Conservation (phyloP, 2,329 filamentous ascomycete genomes). For the Pseudogymnoascus pannorum region DNA sequence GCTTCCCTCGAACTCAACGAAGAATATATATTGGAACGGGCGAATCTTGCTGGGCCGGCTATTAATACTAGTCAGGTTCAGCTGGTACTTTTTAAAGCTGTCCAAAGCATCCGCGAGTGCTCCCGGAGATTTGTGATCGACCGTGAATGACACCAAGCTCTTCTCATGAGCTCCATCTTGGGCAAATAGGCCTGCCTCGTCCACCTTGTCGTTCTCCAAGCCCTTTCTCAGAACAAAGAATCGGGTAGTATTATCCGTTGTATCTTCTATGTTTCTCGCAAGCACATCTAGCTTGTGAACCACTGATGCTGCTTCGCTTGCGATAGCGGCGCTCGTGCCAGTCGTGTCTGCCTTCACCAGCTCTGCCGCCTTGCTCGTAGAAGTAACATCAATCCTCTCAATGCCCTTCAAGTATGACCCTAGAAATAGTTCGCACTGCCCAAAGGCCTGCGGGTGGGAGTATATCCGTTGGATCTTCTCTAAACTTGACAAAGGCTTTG, state of each 20-base stretch:
- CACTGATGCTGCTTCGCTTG: conserved; percentile 64
- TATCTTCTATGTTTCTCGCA: conserved; percentile 63
- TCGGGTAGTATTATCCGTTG: conserved; percentile 67
- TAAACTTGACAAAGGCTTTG: conserved; percentile 44
- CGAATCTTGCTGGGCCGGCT: conserved; percentile 67
- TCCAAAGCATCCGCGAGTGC: conserved; percentile 73
- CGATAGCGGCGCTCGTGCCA: conserved; percentile 67
- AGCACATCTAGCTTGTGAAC: conserved; percentile 63
- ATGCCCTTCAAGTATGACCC: conserved; percentile 59
- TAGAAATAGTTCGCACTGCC: conserved; percentile 78
- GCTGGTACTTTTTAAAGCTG: conserved; percentile 63
- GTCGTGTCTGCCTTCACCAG: conserved; percentile 55
- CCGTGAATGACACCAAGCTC: conserved; percentile 74
- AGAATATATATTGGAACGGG: conserved; percentile 90
- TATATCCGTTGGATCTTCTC: conserved; percentile 68
- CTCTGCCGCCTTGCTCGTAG: conserved; percentile 78
- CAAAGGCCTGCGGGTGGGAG: conserved; percentile 92
- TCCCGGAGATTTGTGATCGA: conserved; percentile 71
- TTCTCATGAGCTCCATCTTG: conserved; percentile 38
- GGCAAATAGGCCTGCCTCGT: conserved; percentile 8
- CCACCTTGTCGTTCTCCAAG: conserved; percentile 12
- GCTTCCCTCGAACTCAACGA: conserved; percentile 78
- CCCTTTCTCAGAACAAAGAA: conserved; percentile 57
- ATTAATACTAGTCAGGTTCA: conserved; percentile 89
- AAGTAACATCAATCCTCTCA: conserved; percentile 78